Evolutionary conservation across 768 basidiomycete genomes (phyloP).

Genomic region (Mycena filopes): DNA sequence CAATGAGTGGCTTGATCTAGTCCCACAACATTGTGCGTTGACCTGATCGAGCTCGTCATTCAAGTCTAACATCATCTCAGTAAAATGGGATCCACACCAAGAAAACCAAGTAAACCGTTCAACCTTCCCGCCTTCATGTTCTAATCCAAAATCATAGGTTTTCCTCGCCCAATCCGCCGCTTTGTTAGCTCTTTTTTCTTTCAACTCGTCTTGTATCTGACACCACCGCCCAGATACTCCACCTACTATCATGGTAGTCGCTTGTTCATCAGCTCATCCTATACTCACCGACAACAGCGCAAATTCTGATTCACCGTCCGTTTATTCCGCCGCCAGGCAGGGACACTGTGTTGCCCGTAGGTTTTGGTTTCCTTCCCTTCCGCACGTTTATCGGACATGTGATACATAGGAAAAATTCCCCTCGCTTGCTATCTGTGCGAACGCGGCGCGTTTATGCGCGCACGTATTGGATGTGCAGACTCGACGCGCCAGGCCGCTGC

Average conservation of each 20-base stretch:
- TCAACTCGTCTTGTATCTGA: neutral
- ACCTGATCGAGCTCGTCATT: neutral
- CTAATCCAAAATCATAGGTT: neutral
- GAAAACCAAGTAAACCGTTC: conserved; percentile 7
- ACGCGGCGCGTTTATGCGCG: conserved; percentile 58
- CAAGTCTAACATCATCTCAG: neutral
- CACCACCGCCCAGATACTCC: conserved; percentile 7
- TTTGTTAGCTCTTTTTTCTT: neutral
- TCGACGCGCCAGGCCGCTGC: conserved; percentile 35
- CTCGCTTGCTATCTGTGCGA: conserved; percentile 13
- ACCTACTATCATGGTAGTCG: conserved; percentile 27
- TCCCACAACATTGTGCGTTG: conserved; percentile 21
- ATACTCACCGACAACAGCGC: neutral
- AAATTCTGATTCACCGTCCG: conserved; percentile 24
- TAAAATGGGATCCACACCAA: conserved; percentile 29
- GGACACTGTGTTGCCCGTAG: neutral
- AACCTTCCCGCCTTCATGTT: neutral
- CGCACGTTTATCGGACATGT: conserved; percentile 58
- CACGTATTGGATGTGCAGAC: conserved; percentile 56
- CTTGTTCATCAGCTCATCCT: neutral
- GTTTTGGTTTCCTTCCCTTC: conserved; percentile 19
- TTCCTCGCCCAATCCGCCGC: conserved; percentile 31
- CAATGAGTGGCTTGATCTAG: conserved; percentile 19
- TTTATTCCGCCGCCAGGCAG: conserved; percentile 20
- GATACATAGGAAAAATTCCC: conserved; percentile 51